phyloP scores from a whole-genome alignment of 208 protist genomes.

The Leishmania turanica region DNA sequence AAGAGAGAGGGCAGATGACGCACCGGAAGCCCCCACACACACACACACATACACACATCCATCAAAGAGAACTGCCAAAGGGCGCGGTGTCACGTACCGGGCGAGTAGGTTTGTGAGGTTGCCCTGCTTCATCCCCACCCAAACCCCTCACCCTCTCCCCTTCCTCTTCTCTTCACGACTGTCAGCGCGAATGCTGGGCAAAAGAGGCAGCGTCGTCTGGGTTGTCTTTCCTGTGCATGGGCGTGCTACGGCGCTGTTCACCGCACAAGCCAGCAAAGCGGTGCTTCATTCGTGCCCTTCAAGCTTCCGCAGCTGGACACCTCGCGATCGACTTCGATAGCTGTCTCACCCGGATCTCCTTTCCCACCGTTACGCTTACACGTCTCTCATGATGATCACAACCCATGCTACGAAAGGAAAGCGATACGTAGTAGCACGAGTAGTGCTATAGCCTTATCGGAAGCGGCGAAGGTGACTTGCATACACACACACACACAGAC shows the following conservation, averaged over 20 bases:
- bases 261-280: neutral
- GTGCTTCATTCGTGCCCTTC: neutral
- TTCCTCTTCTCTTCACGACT: neutral
- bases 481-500: neutral
- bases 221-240: neutral
- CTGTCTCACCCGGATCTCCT: neutral
- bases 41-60: neutral
- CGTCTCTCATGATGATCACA: neutral
- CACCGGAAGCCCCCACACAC: neutral
- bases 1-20: neutral
- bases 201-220: neutral
- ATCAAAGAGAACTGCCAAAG: neutral
- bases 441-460: neutral
- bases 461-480: neutral
- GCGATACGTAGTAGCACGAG: neutral
- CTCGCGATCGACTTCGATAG: neutral
- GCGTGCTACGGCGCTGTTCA: neutral
- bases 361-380: neutral
- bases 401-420: neutral
- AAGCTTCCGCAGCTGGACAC: neutral
- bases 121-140: neutral
- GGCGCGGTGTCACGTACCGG: neutral
- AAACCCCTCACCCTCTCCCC: neutral
- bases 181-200: no score
- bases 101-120: neutral